These are phyloP conservation scores for Boletus subparvulus DNA, from an alignment of 768 basidiomycete genomes.

Conservation along the genomic window DNA sequence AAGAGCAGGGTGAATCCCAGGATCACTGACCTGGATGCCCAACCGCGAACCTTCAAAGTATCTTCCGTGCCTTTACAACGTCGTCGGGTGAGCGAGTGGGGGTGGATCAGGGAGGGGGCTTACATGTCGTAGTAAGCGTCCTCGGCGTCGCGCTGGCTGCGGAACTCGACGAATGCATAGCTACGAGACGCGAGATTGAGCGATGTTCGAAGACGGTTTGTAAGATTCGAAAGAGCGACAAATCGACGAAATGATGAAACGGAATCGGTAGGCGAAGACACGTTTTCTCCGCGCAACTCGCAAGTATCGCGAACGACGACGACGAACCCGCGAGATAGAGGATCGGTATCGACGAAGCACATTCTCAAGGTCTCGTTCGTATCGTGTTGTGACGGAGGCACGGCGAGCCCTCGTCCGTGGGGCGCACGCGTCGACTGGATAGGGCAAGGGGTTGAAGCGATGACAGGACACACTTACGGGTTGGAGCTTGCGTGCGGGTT, in stretches of 20 bases:
- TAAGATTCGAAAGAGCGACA: constrained; percentile 38
- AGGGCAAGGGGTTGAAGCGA: constrained; percentile 33
- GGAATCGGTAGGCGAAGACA: constrained; percentile 26
- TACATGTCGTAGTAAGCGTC: constrained; percentile 85
- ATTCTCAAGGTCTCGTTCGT: constrained; percentile 29
- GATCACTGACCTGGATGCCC: constrained; percentile 62
- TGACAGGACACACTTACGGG: constrained; percentile 63
- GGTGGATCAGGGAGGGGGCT: constrained; percentile 24
- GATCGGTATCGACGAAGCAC: constrained; percentile 31
- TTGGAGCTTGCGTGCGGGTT: constrained; percentile 72
- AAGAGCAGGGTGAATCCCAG: not conserved
- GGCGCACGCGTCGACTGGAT: constrained; percentile 40
- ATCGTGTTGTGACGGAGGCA: constrained; percentile 24
- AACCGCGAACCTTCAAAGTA: constrained; percentile 72
- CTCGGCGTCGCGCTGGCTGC: constrained; percentile 73
- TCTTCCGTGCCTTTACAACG: constrained; percentile 62
- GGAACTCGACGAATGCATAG: constrained; percentile 87
- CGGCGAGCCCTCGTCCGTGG: constrained; percentile 30
- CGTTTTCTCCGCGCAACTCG: constrained; percentile 31
- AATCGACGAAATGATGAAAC: constrained; percentile 33
- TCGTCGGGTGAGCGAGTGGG: constrained; percentile 11
- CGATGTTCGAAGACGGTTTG: constrained; percentile 40
- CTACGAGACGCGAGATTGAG: constrained; percentile 66
- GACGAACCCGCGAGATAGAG: constrained; percentile 31
- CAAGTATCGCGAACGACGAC: constrained; percentile 27